Evolutionary conservation across 1,284 basidiomycete genomes (phyloP).

Genomic region (Ganoderma leucocontextum): DNA sequence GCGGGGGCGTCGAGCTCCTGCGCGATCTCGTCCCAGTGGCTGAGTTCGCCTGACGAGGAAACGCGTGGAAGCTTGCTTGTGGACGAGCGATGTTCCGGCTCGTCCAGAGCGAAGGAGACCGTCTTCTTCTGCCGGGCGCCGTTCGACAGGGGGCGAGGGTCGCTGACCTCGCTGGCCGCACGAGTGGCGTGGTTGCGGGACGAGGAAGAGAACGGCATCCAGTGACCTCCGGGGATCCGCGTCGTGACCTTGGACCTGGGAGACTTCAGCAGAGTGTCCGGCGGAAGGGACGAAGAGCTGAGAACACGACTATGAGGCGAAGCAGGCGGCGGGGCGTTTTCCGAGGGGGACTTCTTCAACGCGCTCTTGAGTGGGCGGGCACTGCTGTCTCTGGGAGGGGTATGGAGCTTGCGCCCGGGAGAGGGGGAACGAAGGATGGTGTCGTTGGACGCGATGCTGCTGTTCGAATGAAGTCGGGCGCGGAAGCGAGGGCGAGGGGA

Average conservation of each 20-base stretch:
- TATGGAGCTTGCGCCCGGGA: neutral
- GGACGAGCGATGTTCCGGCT: neutral
- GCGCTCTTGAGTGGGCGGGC: constrained; percentile 28
- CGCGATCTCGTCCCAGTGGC: constrained; percentile 17
- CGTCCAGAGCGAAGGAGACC: constrained; percentile 23
- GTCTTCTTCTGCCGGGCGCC: constrained; percentile 21
- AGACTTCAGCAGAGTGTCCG: neutral
- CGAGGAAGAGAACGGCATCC: constrained; percentile 9
- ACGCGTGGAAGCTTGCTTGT: neutral
- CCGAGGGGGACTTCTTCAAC: constrained; percentile 22
- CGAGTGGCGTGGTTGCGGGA: constrained; percentile 12
- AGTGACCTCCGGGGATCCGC: constrained; percentile 1
- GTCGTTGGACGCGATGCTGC: constrained; percentile 1
- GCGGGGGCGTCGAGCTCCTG: constrained; percentile 13
- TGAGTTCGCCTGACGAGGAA: neutral
- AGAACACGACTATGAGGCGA: constrained; percentile 3
- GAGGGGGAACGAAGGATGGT: neutral
- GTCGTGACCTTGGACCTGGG: neutral
- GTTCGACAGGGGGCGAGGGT: neutral
- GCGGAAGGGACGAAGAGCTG: constrained; percentile 1
- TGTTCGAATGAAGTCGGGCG: constrained; percentile 14
- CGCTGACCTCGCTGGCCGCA: neutral
- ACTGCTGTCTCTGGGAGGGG: neutral
- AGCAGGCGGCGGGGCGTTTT: neutral
- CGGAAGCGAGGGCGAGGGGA: constrained; percentile 10